Evolutionary conservation across 176 grass and related monocot genomes (phyloP), one percentile per base, ranked within the genome.

Genomic region (Puccinellia tenuiflora): DNA sequence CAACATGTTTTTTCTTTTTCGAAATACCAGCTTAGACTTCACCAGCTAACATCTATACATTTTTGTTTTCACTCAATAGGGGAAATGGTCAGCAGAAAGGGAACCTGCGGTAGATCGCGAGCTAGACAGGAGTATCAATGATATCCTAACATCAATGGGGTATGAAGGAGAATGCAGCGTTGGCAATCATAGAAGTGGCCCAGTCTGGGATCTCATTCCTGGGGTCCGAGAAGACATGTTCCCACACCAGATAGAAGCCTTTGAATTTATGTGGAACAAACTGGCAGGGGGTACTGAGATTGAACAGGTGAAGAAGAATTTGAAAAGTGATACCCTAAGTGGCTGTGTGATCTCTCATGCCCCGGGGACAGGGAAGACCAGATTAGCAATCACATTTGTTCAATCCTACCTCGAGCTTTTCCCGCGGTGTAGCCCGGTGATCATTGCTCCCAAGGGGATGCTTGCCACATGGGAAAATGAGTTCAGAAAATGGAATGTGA

Each of bases 321-420:
- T 31, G 3, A 54, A 35, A 39, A 29, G 75, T 79, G 91, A 85
- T 68, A 21, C 57, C 42, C 48, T 79, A 71, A 93, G 89, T 56
- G 94, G 96, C 16, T 98, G 96, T 85, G 87, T 98, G n/a, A 88
- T 98, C 79, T 98, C 96, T 84, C 96, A 98, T 88, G 92, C 90
- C 28, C 96, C 96, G 11, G 96, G 96, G 22, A 93, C 96, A 16
- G 96, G 95, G 48, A 98, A 98, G 66, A 98, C 96, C 5, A 80
- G 88, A 16, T 70, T 95, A 64, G 85, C 92, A 29, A 95, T 95
- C 64, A 79, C 90, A 64, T 98, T 98, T 81, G 83, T 98, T 26
- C 85, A 91, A 66, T 91, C 90, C 24, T 95, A 98, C 73, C 82
- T 98, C 20, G 90, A 88, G 45, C 18, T 86, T 63, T 98, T 90